Conservation (phyloP, 2,329 filamentous ascomycete genomes). For the Myriosclerotinia scirpicola region DNA sequence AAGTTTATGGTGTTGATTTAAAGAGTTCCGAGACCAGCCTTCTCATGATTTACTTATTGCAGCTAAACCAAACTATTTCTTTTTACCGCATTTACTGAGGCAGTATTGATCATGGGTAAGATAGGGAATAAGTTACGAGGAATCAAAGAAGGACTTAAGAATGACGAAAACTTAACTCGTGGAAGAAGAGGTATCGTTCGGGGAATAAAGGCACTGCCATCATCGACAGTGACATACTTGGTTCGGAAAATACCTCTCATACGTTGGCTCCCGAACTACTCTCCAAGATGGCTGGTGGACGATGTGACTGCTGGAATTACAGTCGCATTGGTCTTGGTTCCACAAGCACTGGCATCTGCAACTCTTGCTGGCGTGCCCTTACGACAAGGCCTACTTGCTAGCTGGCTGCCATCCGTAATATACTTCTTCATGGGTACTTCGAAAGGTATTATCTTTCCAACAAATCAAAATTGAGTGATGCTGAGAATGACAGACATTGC, state of each 20-base stretch:
- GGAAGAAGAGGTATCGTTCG: constrained; percentile 22
- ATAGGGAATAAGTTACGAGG: constrained; percentile 3
- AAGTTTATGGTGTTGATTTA: not conserved
- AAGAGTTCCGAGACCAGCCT: not conserved
- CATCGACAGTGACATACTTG: constrained; percentile 55
- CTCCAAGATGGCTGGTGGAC: constrained; percentile 59
- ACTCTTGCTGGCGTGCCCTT: constrained; percentile 62
- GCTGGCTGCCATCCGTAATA: constrained; percentile 57
- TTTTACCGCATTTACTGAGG: not conserved
- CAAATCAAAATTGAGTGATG: not conserved
- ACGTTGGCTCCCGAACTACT: constrained; percentile 63
- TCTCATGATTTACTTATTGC: constrained; percentile 4
- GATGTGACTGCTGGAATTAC: constrained; percentile 63
- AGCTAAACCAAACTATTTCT: not conserved
- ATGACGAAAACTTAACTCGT: constrained; percentile 22
- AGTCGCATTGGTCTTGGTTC: constrained; percentile 60
- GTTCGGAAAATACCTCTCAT: constrained; percentile 61
- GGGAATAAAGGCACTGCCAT: constrained; percentile 45
- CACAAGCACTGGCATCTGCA: constrained; percentile 61
- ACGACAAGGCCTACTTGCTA: constrained; percentile 59
- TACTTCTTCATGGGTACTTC: constrained; percentile 63
- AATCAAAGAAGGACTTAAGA: constrained; percentile 16
- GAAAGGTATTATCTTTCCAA: constrained; percentile 48
- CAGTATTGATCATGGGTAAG: constrained; percentile 2
- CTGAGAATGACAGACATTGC: constrained; percentile 52